Evolutionary conservation across 495 filamentous ascomycete genomes (phyloP), one percentile per base, ranked within the genome.

Genomic region (Polyplosphaeria fusca): DNA sequence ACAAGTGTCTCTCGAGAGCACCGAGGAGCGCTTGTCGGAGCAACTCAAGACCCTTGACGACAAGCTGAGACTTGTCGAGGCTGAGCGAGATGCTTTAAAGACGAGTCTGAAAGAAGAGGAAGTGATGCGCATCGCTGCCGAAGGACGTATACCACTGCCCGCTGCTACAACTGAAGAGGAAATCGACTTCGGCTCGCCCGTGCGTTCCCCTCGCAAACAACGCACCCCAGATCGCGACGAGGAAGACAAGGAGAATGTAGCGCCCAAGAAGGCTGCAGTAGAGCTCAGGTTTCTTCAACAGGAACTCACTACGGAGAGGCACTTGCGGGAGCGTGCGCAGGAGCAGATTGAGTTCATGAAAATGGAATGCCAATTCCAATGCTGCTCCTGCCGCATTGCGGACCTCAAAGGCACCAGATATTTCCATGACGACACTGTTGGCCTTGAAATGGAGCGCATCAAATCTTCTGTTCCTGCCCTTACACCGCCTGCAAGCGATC

Each of bases 321-420:
- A 79, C 48, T 73, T 82, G 39, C 80, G 88, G 41, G 72, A 79
- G 27, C 76, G 84, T 14, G 86, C 87, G 0, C 78, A 90, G 52
- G 85, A 87, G 13, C 81, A 84, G 61, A 73, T 91, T 23, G 79
- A 91, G n/a, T 95, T 90, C 67, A 73, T 95, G 75, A 82, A 87
- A 61, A 79, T 86, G 56, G 88, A 95, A 67, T 94, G 90, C 69
- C 79, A 83, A 42, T 82, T 92, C 52, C 78, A 80, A 52, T 80
- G 80, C 67, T 93, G 88, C 72, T 71, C 82, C 1, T 88, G 84
- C 66, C 75, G 81, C 35, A 52, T 82, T 44, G 77, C 79, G 3
- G 80, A 84, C 56, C 61, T 66, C 27, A 66, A 76, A 14, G 77
- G 76, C n/a, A 67, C 58, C 14, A 60, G 64, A n/a, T 82, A 78